These are phyloP conservation scores for Podospora australis DNA, from an alignment of 495 filamentous ascomycete genomes.

Conservation along the genomic window DNA sequence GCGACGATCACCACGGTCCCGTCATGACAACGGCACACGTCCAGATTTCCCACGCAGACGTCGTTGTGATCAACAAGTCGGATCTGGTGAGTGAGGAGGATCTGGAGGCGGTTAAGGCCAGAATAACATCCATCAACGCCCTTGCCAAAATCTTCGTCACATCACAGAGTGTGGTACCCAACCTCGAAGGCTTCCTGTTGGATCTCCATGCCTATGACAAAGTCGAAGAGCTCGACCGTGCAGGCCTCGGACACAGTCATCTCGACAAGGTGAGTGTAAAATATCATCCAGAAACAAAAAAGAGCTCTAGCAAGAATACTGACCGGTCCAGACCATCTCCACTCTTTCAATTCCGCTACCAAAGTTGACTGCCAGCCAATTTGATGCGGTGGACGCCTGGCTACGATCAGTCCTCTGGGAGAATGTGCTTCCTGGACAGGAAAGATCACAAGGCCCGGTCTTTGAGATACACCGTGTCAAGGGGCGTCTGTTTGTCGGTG, in stretches of 20 bases:
- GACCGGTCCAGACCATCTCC: constrained; percentile 64
- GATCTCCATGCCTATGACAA: constrained; percentile 92
- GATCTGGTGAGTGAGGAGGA: constrained; percentile 72
- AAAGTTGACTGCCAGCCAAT: constrained; percentile 42
- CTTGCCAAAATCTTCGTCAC: constrained; percentile 81
- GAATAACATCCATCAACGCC: constrained; percentile 79
- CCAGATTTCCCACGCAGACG: constrained; percentile 96
- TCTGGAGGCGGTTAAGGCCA: constrained; percentile 54
- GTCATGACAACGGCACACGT: constrained; percentile 85
- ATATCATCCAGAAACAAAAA: not conserved
- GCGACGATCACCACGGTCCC: constrained; percentile 43
- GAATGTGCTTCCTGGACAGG: constrained; percentile 47
- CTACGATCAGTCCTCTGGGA: constrained; percentile 83
- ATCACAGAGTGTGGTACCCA: constrained; percentile 66
- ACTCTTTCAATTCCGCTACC: constrained; percentile 66
- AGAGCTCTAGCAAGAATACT: not conserved
- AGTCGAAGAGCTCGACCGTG: constrained; percentile 59
- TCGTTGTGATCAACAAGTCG: constrained; percentile 89
- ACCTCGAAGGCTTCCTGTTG: constrained; percentile 76
- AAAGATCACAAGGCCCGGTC: constrained; percentile 7
- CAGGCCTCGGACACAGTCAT: constrained; percentile 65
- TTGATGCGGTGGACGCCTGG: constrained; percentile 70
- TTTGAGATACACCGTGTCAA: constrained; percentile 86
- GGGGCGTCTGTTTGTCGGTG: constrained; percentile 56
- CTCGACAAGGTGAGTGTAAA: constrained; percentile 66